Percentiles rank a stretch among this genome's conserved stretches.
Conservation (phyloP, 768 basidiomycete species). For the Tulasnella sp. region DNA sequence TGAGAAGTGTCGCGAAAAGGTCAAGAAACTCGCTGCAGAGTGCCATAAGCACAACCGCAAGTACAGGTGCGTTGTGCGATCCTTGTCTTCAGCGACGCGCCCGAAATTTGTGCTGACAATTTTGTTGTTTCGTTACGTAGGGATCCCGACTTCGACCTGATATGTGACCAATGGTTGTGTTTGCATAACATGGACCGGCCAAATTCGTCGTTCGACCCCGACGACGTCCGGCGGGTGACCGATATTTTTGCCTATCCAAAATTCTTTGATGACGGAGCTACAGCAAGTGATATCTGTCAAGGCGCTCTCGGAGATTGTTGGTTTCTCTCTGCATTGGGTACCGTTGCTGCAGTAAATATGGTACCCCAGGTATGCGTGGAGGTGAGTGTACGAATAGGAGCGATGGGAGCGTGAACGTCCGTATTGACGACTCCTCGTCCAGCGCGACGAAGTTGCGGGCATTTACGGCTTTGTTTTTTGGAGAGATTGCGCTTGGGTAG, state of each 20-base stretch:
- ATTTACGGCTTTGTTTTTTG: slow-evolving; percentile 55
- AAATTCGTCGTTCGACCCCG: slow-evolving; percentile 27
- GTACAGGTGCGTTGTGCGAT: slow-evolving; percentile 37
- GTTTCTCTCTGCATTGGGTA: slow-evolving; percentile 46
- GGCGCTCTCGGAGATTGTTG: slow-evolving; percentile 47
- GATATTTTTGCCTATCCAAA: slow-evolving; percentile 46
- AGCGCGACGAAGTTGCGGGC: slow-evolving; percentile 46
- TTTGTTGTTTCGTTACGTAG: slow-evolving; percentile 27
- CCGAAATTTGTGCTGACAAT: neutral
- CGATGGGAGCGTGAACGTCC: neutral
- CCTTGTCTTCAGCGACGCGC: slow-evolving; percentile 12
- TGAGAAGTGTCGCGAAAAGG: slow-evolving; percentile 39
- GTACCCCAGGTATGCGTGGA: slow-evolving; percentile 48
- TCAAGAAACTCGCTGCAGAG: slow-evolving; percentile 39
- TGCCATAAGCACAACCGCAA: slow-evolving; percentile 45
- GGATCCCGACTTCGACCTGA: slow-evolving; percentile 50
- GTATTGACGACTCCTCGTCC: neutral
- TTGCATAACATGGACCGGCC: slow-evolving; percentile 34
- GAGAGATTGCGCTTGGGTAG: slow-evolving; percentile 45
- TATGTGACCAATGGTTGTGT: slow-evolving; percentile 36
- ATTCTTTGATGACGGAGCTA: slow-evolving; percentile 42
- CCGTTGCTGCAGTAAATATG: slow-evolving; percentile 40
- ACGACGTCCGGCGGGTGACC: slow-evolving; percentile 41
- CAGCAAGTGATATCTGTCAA: slow-evolving; percentile 42
- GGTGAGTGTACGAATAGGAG: slow-evolving; percentile 29